Evolutionary conservation across 1,284 basidiomycete species (phyloP).

Genomic region (Entoloma clypeatum): DNA sequence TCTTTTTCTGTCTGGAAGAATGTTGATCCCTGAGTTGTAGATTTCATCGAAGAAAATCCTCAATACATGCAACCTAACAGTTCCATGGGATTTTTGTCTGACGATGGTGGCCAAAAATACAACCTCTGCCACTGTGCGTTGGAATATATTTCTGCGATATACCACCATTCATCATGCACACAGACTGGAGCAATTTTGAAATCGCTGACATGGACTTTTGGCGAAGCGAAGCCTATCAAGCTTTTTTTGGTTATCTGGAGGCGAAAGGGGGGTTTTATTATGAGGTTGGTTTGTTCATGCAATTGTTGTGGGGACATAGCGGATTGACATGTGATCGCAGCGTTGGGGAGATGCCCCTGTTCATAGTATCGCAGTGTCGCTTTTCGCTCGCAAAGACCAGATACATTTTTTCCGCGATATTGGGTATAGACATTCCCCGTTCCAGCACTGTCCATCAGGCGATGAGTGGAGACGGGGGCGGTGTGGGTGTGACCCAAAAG

Average conservation of each 20-base stretch:
- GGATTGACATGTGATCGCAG: slow-evolving; percentile 26
- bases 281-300: slow-evolving; percentile 45
- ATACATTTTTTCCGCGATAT: slow-evolving; percentile 74
- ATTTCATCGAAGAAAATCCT: slow-evolving; percentile 67
- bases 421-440: slow-evolving; percentile 39
- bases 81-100: slow-evolving; percentile 71
- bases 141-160: not conserved
- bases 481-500: slow-evolving; percentile 36
- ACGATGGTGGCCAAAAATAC: slow-evolving; percentile 66
- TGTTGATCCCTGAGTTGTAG: slow-evolving; percentile 30
- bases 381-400: slow-evolving; percentile 69
- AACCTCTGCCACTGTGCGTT: slow-evolving; percentile 79
- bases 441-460: slow-evolving; percentile 37
- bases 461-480: slow-evolving; percentile 33
- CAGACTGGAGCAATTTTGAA: slow-evolving; percentile 85
- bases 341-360: slow-evolving; percentile 88
- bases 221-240: slow-evolving; percentile 70
- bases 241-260: slow-evolving; percentile 79
- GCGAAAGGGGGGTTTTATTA: slow-evolving; percentile 81
- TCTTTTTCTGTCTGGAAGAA: slow-evolving; percentile 10
- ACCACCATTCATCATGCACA: not conserved
- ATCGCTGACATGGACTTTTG: slow-evolving; percentile 83
- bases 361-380: slow-evolving; percentile 74
- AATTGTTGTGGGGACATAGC: not conserved
- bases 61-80: slow-evolving; percentile 69